A percentile compares a stretch with the other conserved stretches of the same genome.
Conservation (phyloP, 345 rosid species). For the Hypericum perforatum region DNA sequence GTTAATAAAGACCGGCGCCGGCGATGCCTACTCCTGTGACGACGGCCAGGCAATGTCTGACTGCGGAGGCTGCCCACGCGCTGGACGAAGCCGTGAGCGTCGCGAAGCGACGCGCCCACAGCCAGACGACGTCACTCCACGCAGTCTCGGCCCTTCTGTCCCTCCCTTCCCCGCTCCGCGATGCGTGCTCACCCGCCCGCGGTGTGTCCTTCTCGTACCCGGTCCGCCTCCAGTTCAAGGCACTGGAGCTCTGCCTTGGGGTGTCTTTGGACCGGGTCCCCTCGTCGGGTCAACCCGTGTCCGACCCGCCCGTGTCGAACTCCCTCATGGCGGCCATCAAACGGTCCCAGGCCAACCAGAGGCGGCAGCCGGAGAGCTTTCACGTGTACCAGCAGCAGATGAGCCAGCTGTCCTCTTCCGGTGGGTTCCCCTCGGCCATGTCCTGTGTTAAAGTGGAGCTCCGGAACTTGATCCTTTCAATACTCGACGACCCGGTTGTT, state of each 20-base stretch:
- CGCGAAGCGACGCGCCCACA: conserved; percentile 60
- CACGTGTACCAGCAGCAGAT: conserved; percentile 69
- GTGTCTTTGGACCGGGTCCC: conserved; percentile 81
- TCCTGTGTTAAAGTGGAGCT: conserved; percentile 47
- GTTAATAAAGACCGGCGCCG: conserved; percentile 22
- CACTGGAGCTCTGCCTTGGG: conserved; percentile 72
- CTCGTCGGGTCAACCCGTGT: conserved; percentile 34
- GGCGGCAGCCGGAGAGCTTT: conserved; percentile 60
- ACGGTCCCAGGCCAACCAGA: conserved; percentile 29
- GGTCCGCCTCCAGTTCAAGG: conserved; percentile 69
- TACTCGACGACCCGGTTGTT: conserved; percentile 65
- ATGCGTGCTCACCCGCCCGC: conserved; percentile 67
- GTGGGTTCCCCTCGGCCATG: background rate
- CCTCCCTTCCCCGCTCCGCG: conserved; percentile 56
- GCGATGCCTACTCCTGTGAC: conserved; percentile 89
- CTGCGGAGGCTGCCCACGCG: conserved; percentile 64
- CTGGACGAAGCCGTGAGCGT: conserved; percentile 71
- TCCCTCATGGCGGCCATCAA: conserved; percentile 40
- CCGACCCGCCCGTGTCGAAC: conserved; percentile 72
- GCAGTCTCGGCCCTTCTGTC: conserved; percentile 74
- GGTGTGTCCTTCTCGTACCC: conserved; percentile 48
- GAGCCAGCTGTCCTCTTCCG: conserved; percentile 14
- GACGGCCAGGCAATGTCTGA: conserved; percentile 78
- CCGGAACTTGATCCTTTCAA: conserved; percentile 42
- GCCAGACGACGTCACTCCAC: conserved; percentile 87